phyloP scores from a whole-genome alignment of 345 rosid species.

The Dipteronia dyeriana region DNA sequence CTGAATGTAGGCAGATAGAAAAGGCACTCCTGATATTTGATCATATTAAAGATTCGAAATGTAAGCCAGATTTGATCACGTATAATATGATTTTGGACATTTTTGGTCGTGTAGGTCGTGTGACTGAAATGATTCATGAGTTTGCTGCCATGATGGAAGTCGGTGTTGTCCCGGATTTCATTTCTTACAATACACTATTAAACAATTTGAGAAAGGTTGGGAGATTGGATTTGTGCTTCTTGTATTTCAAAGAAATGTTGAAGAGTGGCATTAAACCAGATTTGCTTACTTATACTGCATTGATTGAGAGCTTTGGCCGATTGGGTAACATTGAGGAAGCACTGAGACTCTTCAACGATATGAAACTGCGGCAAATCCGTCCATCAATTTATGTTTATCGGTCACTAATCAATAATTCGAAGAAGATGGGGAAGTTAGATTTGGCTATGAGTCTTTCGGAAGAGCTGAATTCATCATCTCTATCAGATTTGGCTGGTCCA shows the following conservation, averaged over 20 bases:
- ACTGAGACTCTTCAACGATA: constrained; percentile 64
- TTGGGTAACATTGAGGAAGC: constrained; percentile 65
- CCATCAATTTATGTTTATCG: constrained; percentile 70
- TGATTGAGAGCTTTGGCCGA: constrained; percentile 73
- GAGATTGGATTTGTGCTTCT: constrained; percentile 62
- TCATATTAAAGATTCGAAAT: constrained; percentile 43
- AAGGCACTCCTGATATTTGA: constrained; percentile 62
- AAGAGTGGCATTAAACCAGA: constrained; percentile 59
- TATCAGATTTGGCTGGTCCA: constrained; percentile 56
- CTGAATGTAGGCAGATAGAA: constrained; percentile 63
- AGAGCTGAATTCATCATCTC: constrained; percentile 62
- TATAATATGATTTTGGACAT: constrained; percentile 71
- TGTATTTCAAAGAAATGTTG: constrained; percentile 57
- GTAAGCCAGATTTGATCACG: constrained; percentile 67
- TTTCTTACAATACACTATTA: constrained; percentile 73
- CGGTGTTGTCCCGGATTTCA: constrained; percentile 49
- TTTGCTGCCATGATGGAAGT: constrained; percentile 68
- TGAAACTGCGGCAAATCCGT: constrained; percentile 60
- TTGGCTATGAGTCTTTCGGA: constrained; percentile 49
- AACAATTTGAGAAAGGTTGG: constrained; percentile 70
- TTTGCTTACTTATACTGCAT: constrained; percentile 78
- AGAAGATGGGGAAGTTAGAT: constrained; percentile 54
- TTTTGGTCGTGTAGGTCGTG: constrained; percentile 60
- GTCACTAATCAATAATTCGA: constrained; percentile 44
- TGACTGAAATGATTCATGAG: constrained; percentile 56